These are phyloP conservation scores for Panellus pusillus DNA, from an alignment of 768 basidiomycete genomes.

Conservation along the genomic window DNA sequence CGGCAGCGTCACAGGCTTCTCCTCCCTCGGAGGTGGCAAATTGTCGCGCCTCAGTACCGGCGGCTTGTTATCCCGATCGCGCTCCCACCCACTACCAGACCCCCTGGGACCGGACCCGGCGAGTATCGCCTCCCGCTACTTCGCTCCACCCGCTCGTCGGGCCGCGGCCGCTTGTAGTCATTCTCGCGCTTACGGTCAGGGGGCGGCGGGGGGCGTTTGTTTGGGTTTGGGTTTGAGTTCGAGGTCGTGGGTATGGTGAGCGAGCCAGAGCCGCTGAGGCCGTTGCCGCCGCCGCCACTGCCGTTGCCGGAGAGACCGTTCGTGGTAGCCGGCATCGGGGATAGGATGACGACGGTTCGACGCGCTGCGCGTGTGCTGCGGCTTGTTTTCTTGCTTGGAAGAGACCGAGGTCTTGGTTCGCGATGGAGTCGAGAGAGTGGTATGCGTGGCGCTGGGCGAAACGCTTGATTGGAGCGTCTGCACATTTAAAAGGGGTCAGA, in stretches of 20 bases:
- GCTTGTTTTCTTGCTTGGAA: conserved; percentile 47
- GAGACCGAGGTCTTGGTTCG: conserved; percentile 85
- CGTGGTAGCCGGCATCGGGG: background rate
- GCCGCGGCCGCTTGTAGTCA: conserved; percentile 33
- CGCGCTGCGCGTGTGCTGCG: background rate
- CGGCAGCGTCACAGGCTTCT: conserved; percentile 43
- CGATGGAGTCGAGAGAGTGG: conserved; percentile 84
- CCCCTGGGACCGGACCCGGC: background rate
- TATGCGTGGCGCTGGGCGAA: conserved; percentile 87
- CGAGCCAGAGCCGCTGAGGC: background rate
- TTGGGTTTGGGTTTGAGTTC: conserved; percentile 18
- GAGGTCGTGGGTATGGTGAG: background rate
- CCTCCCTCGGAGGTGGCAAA: conserved; percentile 42
- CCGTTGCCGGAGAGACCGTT: background rate
- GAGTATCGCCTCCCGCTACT: conserved; percentile 45
- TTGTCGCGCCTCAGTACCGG: conserved; percentile 20
- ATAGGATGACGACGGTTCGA: background rate
- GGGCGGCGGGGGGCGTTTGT: conserved; percentile 33
- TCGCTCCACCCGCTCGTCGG: conserved; percentile 37
- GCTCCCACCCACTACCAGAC: conserved; percentile 33
- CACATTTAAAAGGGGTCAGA: background rate
- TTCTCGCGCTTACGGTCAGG: conserved; percentile 41
- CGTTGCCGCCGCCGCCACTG: background rate
- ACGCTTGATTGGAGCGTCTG: conserved; percentile 88
- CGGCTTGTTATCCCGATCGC: conserved; percentile 36